Conservation (phyloP, 179 eudicot species). For the Silene noctiflora region DNA sequence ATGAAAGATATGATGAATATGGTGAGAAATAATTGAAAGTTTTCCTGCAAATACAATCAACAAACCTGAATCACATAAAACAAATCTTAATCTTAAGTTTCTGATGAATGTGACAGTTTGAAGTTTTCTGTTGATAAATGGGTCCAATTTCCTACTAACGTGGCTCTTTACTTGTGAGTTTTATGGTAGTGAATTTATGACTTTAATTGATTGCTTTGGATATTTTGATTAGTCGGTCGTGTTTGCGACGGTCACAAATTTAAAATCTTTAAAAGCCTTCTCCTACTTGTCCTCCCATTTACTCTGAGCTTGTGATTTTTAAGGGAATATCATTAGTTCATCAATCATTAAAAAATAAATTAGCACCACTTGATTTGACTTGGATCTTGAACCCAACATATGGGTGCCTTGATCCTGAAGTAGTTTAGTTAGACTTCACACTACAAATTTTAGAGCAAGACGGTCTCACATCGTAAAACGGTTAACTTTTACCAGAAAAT, state of each 20-base stretch:
- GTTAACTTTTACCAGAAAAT: too few species aligned
- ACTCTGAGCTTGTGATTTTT: too few species aligned
- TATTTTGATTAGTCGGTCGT: too few species aligned
- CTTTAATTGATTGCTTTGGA: too few species aligned
- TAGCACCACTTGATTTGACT: background rate
- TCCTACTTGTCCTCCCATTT: too few species aligned
- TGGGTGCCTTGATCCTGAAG: background rate
- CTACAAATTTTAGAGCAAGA: too few species aligned
- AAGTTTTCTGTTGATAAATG: background rate
- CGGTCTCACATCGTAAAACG: too few species aligned
- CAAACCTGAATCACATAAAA: background rate
- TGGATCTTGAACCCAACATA: background rate
- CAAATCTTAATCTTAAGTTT: background rate
- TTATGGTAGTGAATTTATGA: too few species aligned
- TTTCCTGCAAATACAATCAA: slow-evolving; percentile 19
- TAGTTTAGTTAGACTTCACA: background rate
- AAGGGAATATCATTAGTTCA: background rate
- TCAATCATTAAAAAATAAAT: background rate
- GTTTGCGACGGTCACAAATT: too few species aligned
- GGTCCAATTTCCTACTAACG: background rate
- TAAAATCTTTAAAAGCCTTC: too few species aligned
- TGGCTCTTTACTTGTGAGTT: background rate
- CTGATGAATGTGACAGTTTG: slow-evolving; percentile 20
- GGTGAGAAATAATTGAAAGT: background rate
- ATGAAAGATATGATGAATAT: slow-evolving; percentile 8